These are phyloP conservation scores for Chaetomidium leptoderma DNA, from an alignment of 495 filamentous ascomycete species.

Conservation along the genomic window DNA sequence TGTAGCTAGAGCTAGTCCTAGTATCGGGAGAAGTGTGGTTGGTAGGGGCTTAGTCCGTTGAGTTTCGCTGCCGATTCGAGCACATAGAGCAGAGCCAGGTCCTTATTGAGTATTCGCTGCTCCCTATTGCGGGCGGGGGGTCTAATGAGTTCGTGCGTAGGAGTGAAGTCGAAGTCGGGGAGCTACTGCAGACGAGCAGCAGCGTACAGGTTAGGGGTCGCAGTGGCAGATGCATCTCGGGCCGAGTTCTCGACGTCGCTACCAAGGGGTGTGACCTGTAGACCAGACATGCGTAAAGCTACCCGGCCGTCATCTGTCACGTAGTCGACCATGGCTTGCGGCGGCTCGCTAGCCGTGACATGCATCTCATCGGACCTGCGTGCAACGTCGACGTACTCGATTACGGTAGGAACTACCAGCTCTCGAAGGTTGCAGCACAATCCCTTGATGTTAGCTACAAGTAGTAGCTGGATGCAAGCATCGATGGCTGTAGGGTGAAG, in stretches of 20 bases:
- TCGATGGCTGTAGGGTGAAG: conserved; percentile 47
- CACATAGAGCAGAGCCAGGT: conserved; percentile 32
- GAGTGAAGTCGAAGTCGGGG: conserved; percentile 35
- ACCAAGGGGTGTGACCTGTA: conserved; percentile 25
- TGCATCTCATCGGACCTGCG: conserved; percentile 16
- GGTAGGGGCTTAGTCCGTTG: conserved; percentile 13
- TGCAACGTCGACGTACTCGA: conserved; percentile 37
- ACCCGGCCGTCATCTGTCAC: background rate
- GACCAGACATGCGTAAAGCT: background rate
- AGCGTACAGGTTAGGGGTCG: conserved; percentile 27
- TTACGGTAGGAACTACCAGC: conserved; percentile 33
- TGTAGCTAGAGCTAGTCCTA: conserved; percentile 32
- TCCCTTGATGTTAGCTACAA: conserved; percentile 31
- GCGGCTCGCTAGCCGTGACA: background rate
- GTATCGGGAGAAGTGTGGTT: conserved; percentile 31
- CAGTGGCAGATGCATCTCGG: background rate
- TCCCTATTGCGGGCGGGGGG: conserved; percentile 12
- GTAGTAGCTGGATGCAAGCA: conserved; percentile 30
- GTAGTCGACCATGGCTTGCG: background rate
- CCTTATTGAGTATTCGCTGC: conserved; percentile 21
- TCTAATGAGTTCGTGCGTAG: conserved; percentile 21
- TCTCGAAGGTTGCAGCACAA: conserved; percentile 27
- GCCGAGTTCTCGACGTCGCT: conserved; percentile 24
- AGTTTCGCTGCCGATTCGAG: conserved; percentile 24
- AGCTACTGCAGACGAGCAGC: conserved; percentile 34